Evolutionary conservation across 177 flowering plant genomes (phyloP), one percentile per base, ranked within the genome.

Genomic region (Vitis hybrid): DNA sequence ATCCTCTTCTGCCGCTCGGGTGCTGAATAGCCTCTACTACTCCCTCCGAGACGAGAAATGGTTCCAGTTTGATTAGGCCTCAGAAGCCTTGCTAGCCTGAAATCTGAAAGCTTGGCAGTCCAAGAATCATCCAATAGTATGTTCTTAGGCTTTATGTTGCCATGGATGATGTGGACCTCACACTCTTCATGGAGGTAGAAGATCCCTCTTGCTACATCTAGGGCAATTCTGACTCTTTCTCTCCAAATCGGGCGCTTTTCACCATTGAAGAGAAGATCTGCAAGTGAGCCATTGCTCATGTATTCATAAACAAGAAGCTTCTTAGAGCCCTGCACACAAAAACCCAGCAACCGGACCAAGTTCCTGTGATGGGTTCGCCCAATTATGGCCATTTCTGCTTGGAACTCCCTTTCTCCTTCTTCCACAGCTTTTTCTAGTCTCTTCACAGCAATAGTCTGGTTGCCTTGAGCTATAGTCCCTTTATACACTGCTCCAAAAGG

Each of bases 341-440:
- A 75, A 5, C 77, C 77, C 12, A 70, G 32, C 67, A 75, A 62
- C 14, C 53, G 58, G 4, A 74, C 77, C 60, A 74, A 60, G 69
- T 68, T 68, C 63, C 51, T 74, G 60, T 74, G 77, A 58, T 74
- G 72, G 27, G 72, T 74, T 64, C 60, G 30, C n/a, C 77, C 77
- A 49, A 74, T 68, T 5, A 61, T 11, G 10, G 11, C 65, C 63
- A 75, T 66, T 20, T 75, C 77, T n/a, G 69, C 65, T 41, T 20
- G 65, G 20, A 75, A 75, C 41, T 65, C 70, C 27, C 41, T 75
- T 56, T 70, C 73, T 9, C 73, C 67, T 70, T 64, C 73, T 41
- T 61, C 70, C 32, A 66, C 62, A 4, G 49, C 60, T 17, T 66
- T 61, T 57, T 70, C 70, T 18, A 75, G 58, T 24, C 66, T 75